Percentiles rank a stretch among this genome's conserved stretches.
Evolutionary conservation across 805 yeast genomes (phyloP).

Genomic region (Hanseniaspora hatyaiensis): DNA sequence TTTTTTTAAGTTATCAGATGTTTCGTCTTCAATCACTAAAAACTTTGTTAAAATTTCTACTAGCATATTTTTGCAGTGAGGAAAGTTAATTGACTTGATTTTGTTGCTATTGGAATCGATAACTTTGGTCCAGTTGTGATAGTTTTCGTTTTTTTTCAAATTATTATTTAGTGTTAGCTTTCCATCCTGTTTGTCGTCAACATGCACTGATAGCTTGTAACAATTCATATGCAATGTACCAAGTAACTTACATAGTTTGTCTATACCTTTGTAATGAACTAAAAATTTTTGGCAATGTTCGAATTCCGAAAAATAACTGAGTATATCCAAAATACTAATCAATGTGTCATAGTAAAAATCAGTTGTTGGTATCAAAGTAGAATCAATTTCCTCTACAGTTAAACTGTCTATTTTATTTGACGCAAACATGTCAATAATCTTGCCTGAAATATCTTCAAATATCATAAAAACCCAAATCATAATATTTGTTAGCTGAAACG

Average conservation of each 20-base stretch:
- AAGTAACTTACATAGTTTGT: conserved; percentile 27
- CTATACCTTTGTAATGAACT: conserved; percentile 31
- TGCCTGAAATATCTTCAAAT: conserved; percentile 22
- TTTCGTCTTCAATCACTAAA: conserved; percentile 5
- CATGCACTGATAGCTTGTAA: conserved; percentile 25
- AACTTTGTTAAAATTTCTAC: conserved; percentile 56
- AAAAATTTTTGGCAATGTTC: conserved; percentile 32
- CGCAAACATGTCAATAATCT: conserved; percentile 24
- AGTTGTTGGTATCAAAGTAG: conserved; percentile 9
- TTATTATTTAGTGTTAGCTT: conserved; percentile 18
- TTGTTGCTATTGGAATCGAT: conserved; percentile 21
- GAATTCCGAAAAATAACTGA: conserved; percentile 27
- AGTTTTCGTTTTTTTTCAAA: conserved; percentile 18
- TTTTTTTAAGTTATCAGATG: conserved; percentile 29
- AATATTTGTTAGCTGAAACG: conserved; percentile 30
- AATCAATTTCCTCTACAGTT: conserved; percentile 18
- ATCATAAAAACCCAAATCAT: conserved; percentile 32
- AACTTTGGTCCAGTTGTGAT: conserved; percentile 21
- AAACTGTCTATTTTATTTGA: conserved; percentile 11
- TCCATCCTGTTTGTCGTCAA: conserved; percentile 21
- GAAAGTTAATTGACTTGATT: conserved; percentile 36
- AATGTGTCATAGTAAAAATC: conserved; percentile 25
- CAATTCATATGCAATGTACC: conserved; percentile 29
- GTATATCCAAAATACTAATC: conserved; percentile 27
- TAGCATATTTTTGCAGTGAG: conserved; percentile 52